Conservation (phyloP, 208 protist genomes). For the Herpetomonas samuelpessoai region DNA sequence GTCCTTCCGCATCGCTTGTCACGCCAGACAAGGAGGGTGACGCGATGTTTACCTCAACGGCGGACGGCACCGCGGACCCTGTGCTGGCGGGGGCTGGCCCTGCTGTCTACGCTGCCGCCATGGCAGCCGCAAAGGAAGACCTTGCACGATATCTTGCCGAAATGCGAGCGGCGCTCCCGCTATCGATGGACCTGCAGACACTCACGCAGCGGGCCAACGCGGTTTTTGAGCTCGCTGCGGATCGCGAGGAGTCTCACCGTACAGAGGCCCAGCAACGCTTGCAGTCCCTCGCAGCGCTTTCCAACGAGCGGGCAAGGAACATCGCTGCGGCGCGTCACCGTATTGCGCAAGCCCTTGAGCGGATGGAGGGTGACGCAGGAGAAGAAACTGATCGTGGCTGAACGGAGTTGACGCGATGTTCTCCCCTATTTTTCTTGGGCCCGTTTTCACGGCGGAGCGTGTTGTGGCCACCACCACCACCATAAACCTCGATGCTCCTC, state of each 20-base stretch:
- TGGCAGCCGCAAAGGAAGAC: not conserved
- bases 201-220: not conserved
- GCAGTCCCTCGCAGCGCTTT: not conserved
- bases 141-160: not conserved
- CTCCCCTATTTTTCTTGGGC: no score
- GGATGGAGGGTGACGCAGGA: not conserved
- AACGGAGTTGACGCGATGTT: no score
- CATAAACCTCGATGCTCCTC: no score
- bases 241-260: not conserved
- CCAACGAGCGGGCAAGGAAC: not conserved
- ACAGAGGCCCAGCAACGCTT: not conserved
- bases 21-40: no score
- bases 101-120: not conserved
- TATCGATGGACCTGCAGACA: not conserved
- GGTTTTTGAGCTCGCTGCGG: not conserved
- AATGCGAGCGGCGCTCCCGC: not conserved
- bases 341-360: not conserved
- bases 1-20: no score
- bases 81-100: no score
- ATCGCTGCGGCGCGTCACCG: not conserved
- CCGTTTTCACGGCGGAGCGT: no score
- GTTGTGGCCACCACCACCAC: no score
- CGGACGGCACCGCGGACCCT: no score
- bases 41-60: no score
- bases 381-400: no score